These are phyloP conservation scores for Botrytis fragariae DNA, from an alignment of 2,329 filamentous ascomycete species.

Conservation along the genomic window DNA sequence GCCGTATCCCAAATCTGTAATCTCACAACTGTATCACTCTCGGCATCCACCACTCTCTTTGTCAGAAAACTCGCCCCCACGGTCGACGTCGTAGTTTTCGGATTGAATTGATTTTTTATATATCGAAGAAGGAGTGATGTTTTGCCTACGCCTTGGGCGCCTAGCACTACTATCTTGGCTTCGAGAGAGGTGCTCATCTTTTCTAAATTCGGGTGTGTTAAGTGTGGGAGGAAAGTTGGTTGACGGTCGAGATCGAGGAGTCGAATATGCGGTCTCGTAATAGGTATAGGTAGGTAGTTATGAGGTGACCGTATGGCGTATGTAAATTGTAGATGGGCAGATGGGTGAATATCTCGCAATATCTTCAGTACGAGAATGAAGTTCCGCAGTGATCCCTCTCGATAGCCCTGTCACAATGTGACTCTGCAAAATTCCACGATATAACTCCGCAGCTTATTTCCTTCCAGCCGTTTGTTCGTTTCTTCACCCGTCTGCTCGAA, in stretches of 20 bases:
- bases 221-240: not conserved
- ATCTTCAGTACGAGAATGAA: not conserved
- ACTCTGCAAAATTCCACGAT: not conserved
- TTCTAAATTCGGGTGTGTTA: not conserved
- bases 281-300: not conserved
- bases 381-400: not conserved
- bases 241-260: not conserved
- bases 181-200: slow-evolving; percentile 53
- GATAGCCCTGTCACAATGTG: not conserved
- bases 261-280: not conserved
- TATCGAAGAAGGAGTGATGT: slow-evolving; percentile 75
- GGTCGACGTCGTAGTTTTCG: slow-evolving; percentile 52
- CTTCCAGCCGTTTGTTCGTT: not conserved
- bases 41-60: slow-evolving; percentile 76
- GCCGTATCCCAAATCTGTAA: slow-evolving; percentile 96
- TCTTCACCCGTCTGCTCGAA: not conserved
- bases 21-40: slow-evolving; percentile 83
- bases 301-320: not conserved
- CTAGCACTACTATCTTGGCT: slow-evolving; percentile 80
- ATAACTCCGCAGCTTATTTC: not conserved
- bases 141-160: slow-evolving; percentile 76
- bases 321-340: not conserved
- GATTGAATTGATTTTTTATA: slow-evolving; percentile 38
- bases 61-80: slow-evolving; percentile 78
- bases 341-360: slow-evolving; percentile 4